Evolutionary conservation across 192 early-diverging fungal genomes (phyloP).

Genomic region (Polychytrium aggregatum): DNA sequence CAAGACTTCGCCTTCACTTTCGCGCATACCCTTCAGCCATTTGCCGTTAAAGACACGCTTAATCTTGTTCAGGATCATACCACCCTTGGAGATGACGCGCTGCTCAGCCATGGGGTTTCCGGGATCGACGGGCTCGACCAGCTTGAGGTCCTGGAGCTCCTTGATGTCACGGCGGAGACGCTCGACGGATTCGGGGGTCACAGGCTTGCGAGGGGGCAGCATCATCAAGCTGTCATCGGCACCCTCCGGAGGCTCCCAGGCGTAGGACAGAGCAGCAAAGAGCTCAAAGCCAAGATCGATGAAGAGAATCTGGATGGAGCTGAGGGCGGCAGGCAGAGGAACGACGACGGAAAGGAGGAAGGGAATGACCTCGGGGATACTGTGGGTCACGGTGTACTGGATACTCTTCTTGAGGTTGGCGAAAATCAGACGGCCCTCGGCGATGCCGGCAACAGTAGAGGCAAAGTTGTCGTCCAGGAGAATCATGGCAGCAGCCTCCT

Average conservation of each 20-base stretch:
- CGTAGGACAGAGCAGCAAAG: slow-evolving; percentile 72
- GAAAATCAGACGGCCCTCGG: slow-evolving; percentile 92
- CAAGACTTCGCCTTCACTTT: slow-evolving; percentile 70
- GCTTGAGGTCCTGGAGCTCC: slow-evolving; percentile 11
- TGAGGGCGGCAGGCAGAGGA: slow-evolving; percentile 72
- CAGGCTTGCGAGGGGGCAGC: slow-evolving; percentile 79
- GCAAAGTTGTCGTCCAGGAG: slow-evolving; percentile 98
- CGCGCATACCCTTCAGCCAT: slow-evolving; percentile 40
- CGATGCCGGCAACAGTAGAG: slow-evolving; percentile 80
- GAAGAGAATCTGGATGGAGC: slow-evolving; percentile 75
- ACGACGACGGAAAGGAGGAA: slow-evolving; percentile 75
- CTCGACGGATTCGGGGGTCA: slow-evolving; percentile 65
- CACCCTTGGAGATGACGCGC: too few species aligned
- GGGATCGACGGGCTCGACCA: slow-evolving; percentile 13
- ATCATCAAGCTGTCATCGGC: slow-evolving; percentile 71
- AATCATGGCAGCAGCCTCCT: slow-evolving; percentile 93
- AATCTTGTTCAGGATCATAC: not conserved
- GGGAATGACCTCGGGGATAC: slow-evolving; percentile 61
- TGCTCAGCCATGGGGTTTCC: too few species aligned
- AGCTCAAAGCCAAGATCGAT: slow-evolving; percentile 94
- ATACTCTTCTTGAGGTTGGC: slow-evolving; percentile 92
- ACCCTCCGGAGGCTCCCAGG: slow-evolving; percentile 83
- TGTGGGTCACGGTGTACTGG: slow-evolving; percentile 83
- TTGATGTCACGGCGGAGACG: slow-evolving; percentile 39
- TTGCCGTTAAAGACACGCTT: not conserved